These are phyloP conservation scores for Astrothelium subdiscretum DNA, from an alignment of 495 filamentous ascomycete species.

Conservation along the genomic window DNA sequence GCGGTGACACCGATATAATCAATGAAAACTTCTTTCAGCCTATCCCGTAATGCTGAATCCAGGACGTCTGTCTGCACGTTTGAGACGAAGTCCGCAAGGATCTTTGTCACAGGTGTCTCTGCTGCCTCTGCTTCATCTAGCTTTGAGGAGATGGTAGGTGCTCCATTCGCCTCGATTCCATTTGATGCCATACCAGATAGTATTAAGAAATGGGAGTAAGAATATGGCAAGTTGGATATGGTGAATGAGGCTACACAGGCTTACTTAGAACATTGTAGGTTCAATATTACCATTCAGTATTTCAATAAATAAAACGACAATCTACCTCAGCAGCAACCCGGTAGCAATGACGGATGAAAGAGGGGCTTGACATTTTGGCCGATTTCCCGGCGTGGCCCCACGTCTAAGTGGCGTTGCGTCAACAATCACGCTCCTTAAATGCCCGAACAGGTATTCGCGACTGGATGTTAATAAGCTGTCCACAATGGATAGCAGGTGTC, in stretches of 20 bases:
- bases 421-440: too few species aligned
- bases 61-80: constrained; percentile 5
- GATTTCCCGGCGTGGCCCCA: not conserved
- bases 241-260: too few species aligned
- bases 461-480: too few species aligned
- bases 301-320: too few species aligned
- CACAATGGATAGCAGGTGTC: too few species aligned
- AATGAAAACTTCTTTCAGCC: constrained; percentile 18
- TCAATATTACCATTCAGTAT: too few species aligned
- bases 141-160: not conserved
- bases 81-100: constrained; percentile 15
- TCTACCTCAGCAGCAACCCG: too few species aligned
- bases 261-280: too few species aligned
- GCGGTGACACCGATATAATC: constrained; percentile 17
- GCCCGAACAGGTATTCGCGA: too few species aligned
- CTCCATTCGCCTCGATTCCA: not conserved
- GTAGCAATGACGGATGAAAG: not conserved
- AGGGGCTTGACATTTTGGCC: not conserved
- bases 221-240: too few species aligned
- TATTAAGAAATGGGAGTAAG: too few species aligned
- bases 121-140: not conserved
- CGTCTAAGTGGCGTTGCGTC: too few species aligned
- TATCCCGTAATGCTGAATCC: constrained; percentile 5
- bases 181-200: not conserved
- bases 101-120: constrained; percentile 11